Evolutionary conservation across 1,284 basidiomycete species (phyloP), one percentile per base, ranked within the genome.

Genomic region (Erythrobasidium hasegawianum): DNA sequence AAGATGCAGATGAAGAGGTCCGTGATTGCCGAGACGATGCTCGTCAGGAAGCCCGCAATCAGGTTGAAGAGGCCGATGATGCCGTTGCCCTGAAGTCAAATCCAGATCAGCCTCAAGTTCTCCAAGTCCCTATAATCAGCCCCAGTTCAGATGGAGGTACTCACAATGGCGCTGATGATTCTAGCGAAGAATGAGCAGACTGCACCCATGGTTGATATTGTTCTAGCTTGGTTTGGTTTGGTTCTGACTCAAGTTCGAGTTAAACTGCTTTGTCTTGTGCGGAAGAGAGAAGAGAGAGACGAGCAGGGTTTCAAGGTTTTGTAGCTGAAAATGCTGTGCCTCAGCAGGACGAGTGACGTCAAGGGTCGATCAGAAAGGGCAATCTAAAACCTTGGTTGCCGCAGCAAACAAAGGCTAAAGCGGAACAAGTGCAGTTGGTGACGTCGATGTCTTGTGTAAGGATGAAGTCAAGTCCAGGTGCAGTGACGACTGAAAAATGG

Each of bases 21-120:
- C 22, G 61, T 64, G 54, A 64, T 64, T 8, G 61, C 61, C 13
- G 33, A 41, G 49, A 69, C 55, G 57, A 69, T 66, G 41, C 57
- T 58, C 24, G 38, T 62, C 9, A 62, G 27, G 58, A 69, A 66
- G 26, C 62, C 40, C 2, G 49, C 68, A 18, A 69, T 66, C 2
- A 61, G 24, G 29, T 20, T 49, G 55, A 69, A 54, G 54, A 69
- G 40, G 14, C 43, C 33, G 53, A 61, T 69, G 52, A 69, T 56
- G n/a, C 16, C 62, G 20, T 59, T 58, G 18, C 68, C 68, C 43
- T 47, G 43, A 24, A n/a, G 22, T 16, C 7, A n/a, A 11, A 33
- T 24, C 14, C 7, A 47, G 22, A 16, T n/a, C 43, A 47, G 43
- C 22, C 16, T n/a, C 7, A 47, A 8, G 43, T 47, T 16, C 8